Conservation (phyloP, 2,329 filamentous ascomycete genomes). For the Volutella citrinella region DNA sequence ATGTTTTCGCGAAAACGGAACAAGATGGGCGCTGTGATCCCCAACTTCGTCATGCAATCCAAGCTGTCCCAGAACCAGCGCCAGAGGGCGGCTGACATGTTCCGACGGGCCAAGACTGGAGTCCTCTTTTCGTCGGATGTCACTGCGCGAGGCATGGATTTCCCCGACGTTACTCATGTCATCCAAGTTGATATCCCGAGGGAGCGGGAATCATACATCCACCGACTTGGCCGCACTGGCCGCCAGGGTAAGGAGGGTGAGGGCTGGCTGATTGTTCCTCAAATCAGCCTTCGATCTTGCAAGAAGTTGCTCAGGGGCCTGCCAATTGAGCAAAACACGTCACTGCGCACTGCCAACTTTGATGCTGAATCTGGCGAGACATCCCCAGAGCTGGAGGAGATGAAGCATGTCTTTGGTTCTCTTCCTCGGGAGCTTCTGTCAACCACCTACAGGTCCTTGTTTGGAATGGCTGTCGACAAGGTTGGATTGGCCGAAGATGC, state of each 20-base stretch:
- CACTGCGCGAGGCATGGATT: conserved; percentile 79
- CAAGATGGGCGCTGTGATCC: conserved; percentile 40
- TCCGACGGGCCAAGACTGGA: conserved; percentile 61
- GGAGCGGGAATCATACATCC: conserved; percentile 70
- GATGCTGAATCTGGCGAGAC: conserved; percentile 49
- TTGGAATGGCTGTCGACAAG: conserved; percentile 48
- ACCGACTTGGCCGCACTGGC: conserved; percentile 73
- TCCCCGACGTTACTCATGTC: conserved; percentile 76
- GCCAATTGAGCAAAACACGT: conserved; percentile 55
- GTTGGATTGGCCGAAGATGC: conserved; percentile 44
- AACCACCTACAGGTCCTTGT: conserved; percentile 53
- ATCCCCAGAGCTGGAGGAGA: conserved; percentile 43
- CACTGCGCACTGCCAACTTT: conserved; percentile 49
- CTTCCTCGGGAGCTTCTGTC: conserved; percentile 34
- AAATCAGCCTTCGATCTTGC: conserved; percentile 48
- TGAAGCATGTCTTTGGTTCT: conserved; percentile 40
- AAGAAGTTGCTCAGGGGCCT: conserved; percentile 54
- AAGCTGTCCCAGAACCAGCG: conserved; percentile 68
- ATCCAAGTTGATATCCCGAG: conserved; percentile 67
- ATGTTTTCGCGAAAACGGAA: conserved; percentile 39
- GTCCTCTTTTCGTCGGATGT: conserved; percentile 78
- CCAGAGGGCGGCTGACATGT: conserved; percentile 67
- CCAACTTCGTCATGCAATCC: conserved; percentile 63
- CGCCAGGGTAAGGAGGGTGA: conserved; percentile 72
- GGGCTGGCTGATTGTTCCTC: conserved; percentile 64